These are phyloP conservation scores for Paramecium tetraurelia DNA, from an alignment of 73 alveolate species.

Conservation along the genomic window DNA sequence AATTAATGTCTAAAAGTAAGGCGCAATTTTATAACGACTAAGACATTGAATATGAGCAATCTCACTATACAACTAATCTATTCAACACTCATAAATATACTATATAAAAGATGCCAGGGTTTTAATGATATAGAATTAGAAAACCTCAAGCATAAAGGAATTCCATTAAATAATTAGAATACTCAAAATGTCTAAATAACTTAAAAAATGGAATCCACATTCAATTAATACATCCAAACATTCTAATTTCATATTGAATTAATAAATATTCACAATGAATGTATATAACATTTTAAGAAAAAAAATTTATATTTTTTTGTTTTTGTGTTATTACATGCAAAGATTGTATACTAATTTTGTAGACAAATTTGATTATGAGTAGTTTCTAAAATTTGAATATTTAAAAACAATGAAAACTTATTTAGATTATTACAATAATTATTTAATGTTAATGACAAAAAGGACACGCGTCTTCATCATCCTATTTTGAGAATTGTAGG, in stretches of 20 bases:
- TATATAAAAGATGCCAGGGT: not conserved
- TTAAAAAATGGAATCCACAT: not conserved
- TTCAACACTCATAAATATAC: not conserved
- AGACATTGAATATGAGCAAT: not conserved
- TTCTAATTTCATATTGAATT: too few relatives aligned
- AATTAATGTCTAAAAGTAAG: slow-evolving; percentile 15
- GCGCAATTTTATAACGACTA: not conserved
- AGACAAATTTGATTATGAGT: not conserved
- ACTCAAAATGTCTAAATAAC: not conserved
- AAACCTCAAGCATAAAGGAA: not conserved
- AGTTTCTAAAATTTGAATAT: not conserved
- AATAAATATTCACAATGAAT: too few relatives aligned
- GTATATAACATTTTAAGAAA: not conserved
- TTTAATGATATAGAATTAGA: not conserved
- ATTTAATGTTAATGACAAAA: not conserved
- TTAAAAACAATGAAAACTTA: not conserved
- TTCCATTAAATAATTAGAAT: not conserved
- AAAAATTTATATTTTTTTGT: not conserved
- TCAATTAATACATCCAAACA: not conserved
- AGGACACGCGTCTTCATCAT: not conserved
- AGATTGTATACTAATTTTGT: not conserved
- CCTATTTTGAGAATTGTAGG: not conserved
- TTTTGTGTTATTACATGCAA: not conserved
- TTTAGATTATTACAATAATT: not conserved
- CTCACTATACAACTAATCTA: not conserved